Evolutionary conservation across 352 stramenopile genomes (phyloP), one percentile per base, ranked within the genome.

Genomic region (Globisporangium solare): DNA sequence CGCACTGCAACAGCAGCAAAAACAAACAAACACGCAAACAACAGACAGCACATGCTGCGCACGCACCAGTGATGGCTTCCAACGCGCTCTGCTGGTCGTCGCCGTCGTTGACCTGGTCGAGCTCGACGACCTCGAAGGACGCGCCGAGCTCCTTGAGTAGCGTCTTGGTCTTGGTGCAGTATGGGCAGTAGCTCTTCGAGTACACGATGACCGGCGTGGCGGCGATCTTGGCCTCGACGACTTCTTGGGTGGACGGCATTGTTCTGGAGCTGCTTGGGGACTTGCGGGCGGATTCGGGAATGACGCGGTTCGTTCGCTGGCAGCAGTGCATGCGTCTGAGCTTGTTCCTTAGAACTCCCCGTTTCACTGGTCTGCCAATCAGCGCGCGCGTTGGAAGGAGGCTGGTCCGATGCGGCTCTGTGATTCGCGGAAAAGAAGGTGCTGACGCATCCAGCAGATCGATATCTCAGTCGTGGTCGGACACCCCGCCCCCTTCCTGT

Each of bases 161-260:
- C 43, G 49, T 52, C 71, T 91, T 91, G 58, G 79, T 86, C 51
- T 77, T 76, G 50, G 69, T 74, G 75, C 95, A 99, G 77, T 97
- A 98, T 32, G 91, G 89, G 67, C 96, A 99, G 75, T 93, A 97
- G 31, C 77, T 85, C 79, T 99, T 99, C 59, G 88, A 97, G 74
- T 97, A 99, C 52, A 94, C 73, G 35, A 86, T 70, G 35, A 94
- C 75, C 27, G 61, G 63, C 57, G 73, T 67, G 17, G 61, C 46
- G n/a, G 74, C 64, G 52, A 92, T 73, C 63, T 80, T 76, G 27
- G 69, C 60, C 71, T 90, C 69, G 31, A 94, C 73, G 63, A 76
- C 77, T 61, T 90, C 73, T 54, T 82, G 80, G 51, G 65, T 68
- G 64, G 66, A 88, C 39, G 70, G 52, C 79, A 88, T 87, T n/a